Conservation (phyloP, 352 stramenopile genomes). For the Globisporangium yorkense region DNA sequence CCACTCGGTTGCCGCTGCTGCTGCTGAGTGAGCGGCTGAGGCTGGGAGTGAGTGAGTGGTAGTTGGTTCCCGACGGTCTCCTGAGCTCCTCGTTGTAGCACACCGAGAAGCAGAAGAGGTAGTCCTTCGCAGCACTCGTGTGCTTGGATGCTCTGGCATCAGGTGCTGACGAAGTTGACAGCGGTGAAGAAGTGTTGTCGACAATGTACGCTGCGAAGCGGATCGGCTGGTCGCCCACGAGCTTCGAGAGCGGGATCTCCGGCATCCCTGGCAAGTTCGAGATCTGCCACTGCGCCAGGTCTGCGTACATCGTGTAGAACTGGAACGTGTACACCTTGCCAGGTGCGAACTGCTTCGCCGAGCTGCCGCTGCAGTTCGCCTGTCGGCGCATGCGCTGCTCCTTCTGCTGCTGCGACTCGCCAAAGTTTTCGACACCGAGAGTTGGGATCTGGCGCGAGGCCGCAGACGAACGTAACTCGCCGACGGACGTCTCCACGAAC, state of each 20-base stretch:
- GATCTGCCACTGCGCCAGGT: constrained; percentile 44
- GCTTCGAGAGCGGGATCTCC: constrained; percentile 35
- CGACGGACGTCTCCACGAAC: constrained; percentile 25
- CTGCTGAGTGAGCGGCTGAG: constrained; percentile 1
- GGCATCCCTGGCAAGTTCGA: constrained; percentile 33
- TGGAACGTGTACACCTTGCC: constrained; percentile 57
- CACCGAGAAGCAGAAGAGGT: constrained; percentile 50
- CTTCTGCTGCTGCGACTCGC: constrained; percentile 24
- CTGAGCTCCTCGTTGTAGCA: constrained; percentile 19
- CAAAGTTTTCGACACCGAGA: constrained; percentile 30
- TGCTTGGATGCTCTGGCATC: constrained; percentile 11
- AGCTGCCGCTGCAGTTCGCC: constrained; percentile 10
- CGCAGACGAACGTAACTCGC: neutral
- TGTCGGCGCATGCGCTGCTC: constrained; percentile 10
- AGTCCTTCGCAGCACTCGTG: constrained; percentile 22
- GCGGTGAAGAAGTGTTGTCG: constrained; percentile 1
- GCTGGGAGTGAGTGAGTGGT: constrained; percentile 2
- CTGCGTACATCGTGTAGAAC: constrained; percentile 40
- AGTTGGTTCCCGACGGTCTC: neutral
- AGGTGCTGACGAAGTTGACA: neutral
- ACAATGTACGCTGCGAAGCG: constrained; percentile 38
- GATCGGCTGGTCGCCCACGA: constrained; percentile 27
- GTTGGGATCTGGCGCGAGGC: constrained; percentile 7
- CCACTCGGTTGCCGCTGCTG: neutral
- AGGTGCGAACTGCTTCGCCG: constrained; percentile 19